Conservation (phyloP, 306 rosid genomes). For the Ammopiptanthus mongolicus region DNA sequence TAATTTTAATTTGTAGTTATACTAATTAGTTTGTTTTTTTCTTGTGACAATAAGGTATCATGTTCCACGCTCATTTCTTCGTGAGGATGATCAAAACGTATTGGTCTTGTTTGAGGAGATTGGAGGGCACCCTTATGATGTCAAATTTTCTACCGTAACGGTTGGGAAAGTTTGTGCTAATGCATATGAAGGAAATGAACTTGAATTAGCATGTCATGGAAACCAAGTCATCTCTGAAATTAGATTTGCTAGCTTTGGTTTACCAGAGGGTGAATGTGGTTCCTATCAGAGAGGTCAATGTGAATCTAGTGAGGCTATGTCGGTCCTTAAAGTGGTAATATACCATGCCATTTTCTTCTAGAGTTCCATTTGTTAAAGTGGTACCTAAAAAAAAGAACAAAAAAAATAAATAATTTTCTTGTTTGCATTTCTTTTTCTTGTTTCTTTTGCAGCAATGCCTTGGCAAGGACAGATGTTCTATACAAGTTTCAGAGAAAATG, state of each 20-base stretch:
- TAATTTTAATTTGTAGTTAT: background rate
- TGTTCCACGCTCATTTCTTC: constrained; percentile 29
- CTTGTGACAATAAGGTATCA: constrained; percentile 19
- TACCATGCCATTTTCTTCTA: background rate
- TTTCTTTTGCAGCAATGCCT: background rate
- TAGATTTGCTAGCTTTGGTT: constrained; percentile 33
- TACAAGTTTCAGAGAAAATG: background rate
- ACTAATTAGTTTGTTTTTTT: background rate
- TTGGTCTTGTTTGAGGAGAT: constrained; percentile 34
- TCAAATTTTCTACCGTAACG: constrained; percentile 19
- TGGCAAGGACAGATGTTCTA: background rate
- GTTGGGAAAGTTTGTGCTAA: constrained; percentile 22
- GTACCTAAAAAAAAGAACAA: background rate
- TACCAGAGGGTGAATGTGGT: constrained; percentile 8
- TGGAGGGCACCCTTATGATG: constrained; percentile 29
- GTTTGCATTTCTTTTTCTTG: background rate
- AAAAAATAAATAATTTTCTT: background rate
- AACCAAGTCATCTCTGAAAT: constrained; percentile 1
- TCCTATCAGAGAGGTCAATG: background rate
- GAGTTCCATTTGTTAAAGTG: background rate
- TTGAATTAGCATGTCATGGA: constrained; percentile 28
- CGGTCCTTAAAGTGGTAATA: background rate
- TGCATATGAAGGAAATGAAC: constrained; percentile 15
- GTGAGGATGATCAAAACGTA: background rate
- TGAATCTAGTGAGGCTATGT: background rate